Evolutionary conservation across 2,329 filamentous ascomycete species (phyloP), one percentile per base, ranked within the genome.

Genomic region (Magnaporthiopsis rhizophila): DNA sequence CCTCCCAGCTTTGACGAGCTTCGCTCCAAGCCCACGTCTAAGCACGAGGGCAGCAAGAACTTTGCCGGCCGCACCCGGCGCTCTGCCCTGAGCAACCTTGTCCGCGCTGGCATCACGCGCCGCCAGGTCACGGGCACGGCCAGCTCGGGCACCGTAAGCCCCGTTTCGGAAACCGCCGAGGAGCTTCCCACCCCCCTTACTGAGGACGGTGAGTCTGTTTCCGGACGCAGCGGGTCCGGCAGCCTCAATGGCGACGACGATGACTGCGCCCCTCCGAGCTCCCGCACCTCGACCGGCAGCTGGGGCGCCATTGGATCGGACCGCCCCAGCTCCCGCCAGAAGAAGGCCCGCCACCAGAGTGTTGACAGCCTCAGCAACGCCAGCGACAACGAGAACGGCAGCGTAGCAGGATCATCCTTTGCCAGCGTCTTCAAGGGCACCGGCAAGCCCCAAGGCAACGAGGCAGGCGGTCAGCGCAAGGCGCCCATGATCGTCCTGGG

Each of bases 1-100:
- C 95, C 95, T 30, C 95, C 95, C 18, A 87, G 91, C 18, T 83
- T 98, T 62, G 95, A 99, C 69, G 95, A 99, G 78, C 86, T 99
- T 66, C 86, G 89, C 72, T 84, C 89, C 26, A 95, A 93, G 78
- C 95, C 95, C 1, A 98, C 94, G 11, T 88, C 91, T 69, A 97
- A 92, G 79, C 86, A 94, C 68, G 94, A 98, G 75, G 95, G 94
- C 30, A 97, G 94, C 86, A 89, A 97, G 86, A 99, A 99, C 80
- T 99, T 99, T 78, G 90, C 90, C 13, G 88, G 92, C 64, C 92
- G 95, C 67, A 93, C 96, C 72, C 92, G 95, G 66, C 92, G 94
- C 68, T 92, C 90, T 71, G 95, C 95, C 32, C 88, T 99, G 59
- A 88, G 93, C 79, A 97, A 92, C 74, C 85, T 99, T 62, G 91